Percentiles rank a stretch among this genome's conserved stretches.
Conservation (phyloP, 78 protist species). For the Creolimax fragrantissima region DNA sequence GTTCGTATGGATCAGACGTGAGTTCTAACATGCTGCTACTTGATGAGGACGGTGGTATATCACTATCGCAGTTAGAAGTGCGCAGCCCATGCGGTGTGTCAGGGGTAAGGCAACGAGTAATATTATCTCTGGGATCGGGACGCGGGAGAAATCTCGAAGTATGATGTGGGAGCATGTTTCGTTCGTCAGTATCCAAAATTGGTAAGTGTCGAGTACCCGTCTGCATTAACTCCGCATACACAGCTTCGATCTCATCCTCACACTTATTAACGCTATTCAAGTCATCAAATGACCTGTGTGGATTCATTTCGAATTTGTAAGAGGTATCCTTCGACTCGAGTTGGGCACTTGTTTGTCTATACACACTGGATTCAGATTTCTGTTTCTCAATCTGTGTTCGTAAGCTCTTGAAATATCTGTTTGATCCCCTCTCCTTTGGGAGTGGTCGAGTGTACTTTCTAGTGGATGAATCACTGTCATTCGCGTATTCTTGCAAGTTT, state of each 20-base stretch:
- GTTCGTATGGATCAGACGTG: too few relatives aligned
- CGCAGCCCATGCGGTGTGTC: too few relatives aligned
- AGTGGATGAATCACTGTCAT: not conserved
- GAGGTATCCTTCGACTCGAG: not conserved
- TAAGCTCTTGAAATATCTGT: not conserved
- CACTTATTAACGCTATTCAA: not conserved
- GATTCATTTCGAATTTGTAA: not conserved
- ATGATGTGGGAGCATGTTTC: too few relatives aligned
- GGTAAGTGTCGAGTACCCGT: not conserved
- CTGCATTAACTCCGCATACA: not conserved
- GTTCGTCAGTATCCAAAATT: too few relatives aligned
- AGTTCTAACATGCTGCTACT: too few relatives aligned
- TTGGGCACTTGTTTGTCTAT: not conserved
- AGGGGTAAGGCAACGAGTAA: too few relatives aligned
- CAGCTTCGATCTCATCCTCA: not conserved
- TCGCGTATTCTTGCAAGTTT: not conserved
- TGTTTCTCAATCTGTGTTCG: not conserved
- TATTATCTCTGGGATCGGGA: too few relatives aligned
- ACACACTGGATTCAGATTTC: not conserved
- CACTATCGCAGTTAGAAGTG: too few relatives aligned
- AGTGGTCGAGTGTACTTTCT: not conserved
- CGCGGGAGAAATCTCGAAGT: too few relatives aligned
- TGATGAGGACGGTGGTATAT: too few relatives aligned
- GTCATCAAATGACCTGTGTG: not conserved
- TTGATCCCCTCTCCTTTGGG: not conserved